phyloP scores from a whole-genome alignment of 2,329 filamentous ascomycete genomes.

The Pestalotiopsis sp. region DNA sequence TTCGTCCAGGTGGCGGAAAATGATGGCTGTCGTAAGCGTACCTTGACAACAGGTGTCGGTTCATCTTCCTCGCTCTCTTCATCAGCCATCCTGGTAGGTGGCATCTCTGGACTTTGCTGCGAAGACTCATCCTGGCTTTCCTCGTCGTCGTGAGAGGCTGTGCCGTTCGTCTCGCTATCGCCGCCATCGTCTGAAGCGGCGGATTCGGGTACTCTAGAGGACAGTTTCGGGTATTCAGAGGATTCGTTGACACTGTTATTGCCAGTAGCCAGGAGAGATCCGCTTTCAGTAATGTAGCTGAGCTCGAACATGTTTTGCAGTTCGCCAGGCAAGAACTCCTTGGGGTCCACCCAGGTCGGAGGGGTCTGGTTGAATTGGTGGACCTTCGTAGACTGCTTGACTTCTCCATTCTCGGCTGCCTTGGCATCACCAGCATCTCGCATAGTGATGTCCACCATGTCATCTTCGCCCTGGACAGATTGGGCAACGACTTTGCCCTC shows the following conservation, averaged over 20 bases:
- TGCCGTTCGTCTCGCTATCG: constrained; percentile 48
- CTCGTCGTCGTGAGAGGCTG: constrained; percentile 52
- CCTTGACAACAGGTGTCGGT: constrained; percentile 31
- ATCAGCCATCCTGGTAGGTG: constrained; percentile 56
- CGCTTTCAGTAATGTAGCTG: constrained; percentile 60
- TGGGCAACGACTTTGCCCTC: constrained; percentile 72
- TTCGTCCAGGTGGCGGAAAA: not conserved
- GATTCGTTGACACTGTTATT: constrained; percentile 64
- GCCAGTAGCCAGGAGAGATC: constrained; percentile 66
- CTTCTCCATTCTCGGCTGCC: not conserved
- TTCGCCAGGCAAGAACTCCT: constrained; percentile 58
- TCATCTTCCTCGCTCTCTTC: constrained; percentile 61
- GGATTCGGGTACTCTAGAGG: constrained; percentile 42
- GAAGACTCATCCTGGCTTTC: constrained; percentile 52
- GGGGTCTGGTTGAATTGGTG: constrained; percentile 48
- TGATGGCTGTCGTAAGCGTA: constrained; percentile 21
- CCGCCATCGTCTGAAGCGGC: constrained; percentile 46
- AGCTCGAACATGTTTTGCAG: constrained; percentile 77
- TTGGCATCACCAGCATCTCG: constrained; percentile 49
- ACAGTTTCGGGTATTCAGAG: constrained; percentile 55
- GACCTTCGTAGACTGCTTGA: constrained; percentile 19
- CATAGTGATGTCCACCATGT: constrained; percentile 88
- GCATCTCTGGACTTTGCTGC: constrained; percentile 26
- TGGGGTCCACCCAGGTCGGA: constrained; percentile 54
- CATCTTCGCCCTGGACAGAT: constrained; percentile 86